phyloP scores from a whole-genome alignment of 495 filamentous ascomycete species.

The Choiromyces venosus region DNA sequence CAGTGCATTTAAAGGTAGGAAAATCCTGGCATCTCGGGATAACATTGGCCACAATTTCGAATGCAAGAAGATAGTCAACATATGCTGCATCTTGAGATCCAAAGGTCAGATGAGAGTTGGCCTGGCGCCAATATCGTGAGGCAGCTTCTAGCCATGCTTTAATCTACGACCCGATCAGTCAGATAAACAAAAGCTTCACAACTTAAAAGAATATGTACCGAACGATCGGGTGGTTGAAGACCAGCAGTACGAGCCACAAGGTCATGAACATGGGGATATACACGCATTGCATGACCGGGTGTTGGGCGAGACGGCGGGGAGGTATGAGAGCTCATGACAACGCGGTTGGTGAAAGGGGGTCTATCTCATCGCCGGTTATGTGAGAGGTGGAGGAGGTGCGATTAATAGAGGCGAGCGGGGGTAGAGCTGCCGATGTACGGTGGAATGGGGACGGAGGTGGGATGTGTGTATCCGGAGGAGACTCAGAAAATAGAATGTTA shows the following conservation, averaged over 20 bases:
- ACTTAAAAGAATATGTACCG: constrained; percentile 20
- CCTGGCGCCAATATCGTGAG: constrained; percentile 27
- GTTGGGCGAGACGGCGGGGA: constrained; percentile 26
- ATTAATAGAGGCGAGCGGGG: background rate
- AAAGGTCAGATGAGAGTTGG: constrained; percentile 33
- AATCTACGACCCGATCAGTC: constrained; percentile 28
- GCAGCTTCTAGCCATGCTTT: constrained; percentile 41
- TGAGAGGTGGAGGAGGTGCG: constrained; percentile 4
- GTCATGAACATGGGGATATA: constrained; percentile 69
- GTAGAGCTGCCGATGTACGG: background rate
- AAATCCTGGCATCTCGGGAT: constrained; percentile 70
- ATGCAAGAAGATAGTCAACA: constrained; percentile 74
- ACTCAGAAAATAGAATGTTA: constrained; percentile 5
- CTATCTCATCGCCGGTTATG: constrained; percentile 23
- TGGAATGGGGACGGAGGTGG: constrained; percentile 11
- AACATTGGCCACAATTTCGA: constrained; percentile 65
- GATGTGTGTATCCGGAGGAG: constrained; percentile 11
- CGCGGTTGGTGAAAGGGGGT: constrained; percentile 6
- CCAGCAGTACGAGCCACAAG: constrained; percentile 49
- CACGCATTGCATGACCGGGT: constrained; percentile 11
- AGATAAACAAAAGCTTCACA: background rate
- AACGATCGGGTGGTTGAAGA: constrained; percentile 26
- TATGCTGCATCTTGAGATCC: constrained; percentile 56
- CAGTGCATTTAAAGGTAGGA: constrained; percentile 48
- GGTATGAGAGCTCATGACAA: constrained; percentile 35